Base-by-base conservation (phyloP, 1,139 yeast genomes). In the Saccharomyces hybrid region DNA sequence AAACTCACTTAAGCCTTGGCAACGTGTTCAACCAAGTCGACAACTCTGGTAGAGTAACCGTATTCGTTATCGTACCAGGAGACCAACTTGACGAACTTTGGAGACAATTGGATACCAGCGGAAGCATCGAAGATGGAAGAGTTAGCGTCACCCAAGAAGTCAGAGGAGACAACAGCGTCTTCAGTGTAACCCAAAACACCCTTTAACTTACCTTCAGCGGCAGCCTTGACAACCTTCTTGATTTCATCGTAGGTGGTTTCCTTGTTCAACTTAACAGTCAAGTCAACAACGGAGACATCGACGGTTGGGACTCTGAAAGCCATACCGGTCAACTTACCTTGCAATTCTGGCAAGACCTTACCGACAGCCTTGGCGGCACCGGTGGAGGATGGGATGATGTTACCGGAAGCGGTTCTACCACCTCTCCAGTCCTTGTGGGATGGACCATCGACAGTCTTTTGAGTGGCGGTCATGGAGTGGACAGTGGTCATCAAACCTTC, bases 351-450 rank as follows among this genome's bases (percentile, higher is more conserved):
- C 71, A 86, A 83, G 72, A 86, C 95, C 78, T 86, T 86, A 78
- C 93, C 93, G 68, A 86, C 95, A 69, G 93, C 93, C 82, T 86
- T 86, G 67, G 95, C 95, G 67, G 95, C 95, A 83, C 95, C 95
- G 60, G 95, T 86, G 64, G 93, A 84, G 54, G 93, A 85, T 76
- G 95, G 95, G 70, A 86, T 86, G 72, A 86, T 86, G 85, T 86
- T 86, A 74, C 89, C 95, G 63, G 91, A 84, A 72, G 95, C 95
- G 69, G 93, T 86, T 82, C 95, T 83, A 76, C 95, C 95, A 78
- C 93, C 95, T 85, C 95, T 85, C 95, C 95, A 86, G 80, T 86
- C 95, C 81, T 86, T 86, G 82, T 85, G 90, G 76, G 95, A 86
- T 74, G 95, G 91, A 82, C 95, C 95, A 75, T 86, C 95, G 65